Evolutionary conservation across 2,329 filamentous ascomycete genomes (phyloP).

Genomic region (Myriosclerotinia curreyana): DNA sequence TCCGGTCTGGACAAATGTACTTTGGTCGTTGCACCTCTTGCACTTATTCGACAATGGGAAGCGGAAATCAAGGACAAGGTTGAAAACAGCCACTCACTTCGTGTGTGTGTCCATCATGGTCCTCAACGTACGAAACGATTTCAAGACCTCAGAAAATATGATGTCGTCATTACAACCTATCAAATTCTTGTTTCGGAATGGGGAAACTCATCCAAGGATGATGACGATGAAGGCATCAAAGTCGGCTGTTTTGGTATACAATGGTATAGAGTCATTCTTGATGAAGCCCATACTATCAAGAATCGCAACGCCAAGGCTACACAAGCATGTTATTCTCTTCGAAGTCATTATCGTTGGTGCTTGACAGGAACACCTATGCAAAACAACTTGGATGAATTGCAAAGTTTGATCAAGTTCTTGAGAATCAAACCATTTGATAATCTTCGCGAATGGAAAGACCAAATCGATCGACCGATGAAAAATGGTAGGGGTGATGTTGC

Average conservation of each 20-base stretch:
- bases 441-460: constrained; percentile 80
- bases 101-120: constrained; percentile 88
- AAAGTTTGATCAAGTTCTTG: constrained; percentile 89
- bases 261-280: constrained; percentile 94
- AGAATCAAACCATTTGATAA: constrained; percentile 90
- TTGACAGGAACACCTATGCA: constrained; percentile 96
- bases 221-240: constrained; percentile 59
- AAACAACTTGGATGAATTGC: constrained; percentile 94
- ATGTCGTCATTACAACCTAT: constrained; percentile 96
- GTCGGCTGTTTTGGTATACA: constrained; percentile 85
- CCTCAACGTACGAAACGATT: constrained; percentile 76
- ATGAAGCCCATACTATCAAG: constrained; percentile 98
- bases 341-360: constrained; percentile 91
- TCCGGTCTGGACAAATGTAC: constrained; percentile 72
- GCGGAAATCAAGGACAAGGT: constrained; percentile 85
- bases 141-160: constrained; percentile 75
- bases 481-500: constrained; percentile 85
- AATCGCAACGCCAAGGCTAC: constrained; percentile 95
- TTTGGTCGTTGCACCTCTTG: constrained; percentile 86
- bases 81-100: constrained; percentile 63
- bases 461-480: constrained; percentile 87
- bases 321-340: constrained; percentile 82
- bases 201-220: constrained; percentile 61
- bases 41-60: constrained; percentile 97
- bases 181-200: constrained; percentile 93